Evolutionary conservation across 208 protist genomes (phyloP).

Genomic region (Crithidia fasciculata): DNA sequence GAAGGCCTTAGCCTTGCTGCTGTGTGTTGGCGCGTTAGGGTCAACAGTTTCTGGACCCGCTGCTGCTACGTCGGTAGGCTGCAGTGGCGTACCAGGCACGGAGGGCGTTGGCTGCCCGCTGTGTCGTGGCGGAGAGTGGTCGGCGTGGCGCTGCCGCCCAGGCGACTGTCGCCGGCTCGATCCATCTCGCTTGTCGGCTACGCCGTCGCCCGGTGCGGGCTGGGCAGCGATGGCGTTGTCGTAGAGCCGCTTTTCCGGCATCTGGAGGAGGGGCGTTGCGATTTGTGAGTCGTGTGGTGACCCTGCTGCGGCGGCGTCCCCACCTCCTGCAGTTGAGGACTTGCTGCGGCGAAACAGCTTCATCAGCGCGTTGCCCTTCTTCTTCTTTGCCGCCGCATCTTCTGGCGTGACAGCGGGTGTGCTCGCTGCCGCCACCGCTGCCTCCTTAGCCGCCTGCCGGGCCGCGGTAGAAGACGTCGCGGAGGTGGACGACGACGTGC

Average conservation of each 20-base stretch:
- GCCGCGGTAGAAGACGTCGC: slow-evolving; percentile 1
- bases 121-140: too few relatives aligned
- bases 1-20: slow-evolving; percentile 28
- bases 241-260: slow-evolving; percentile 22
- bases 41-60: too few relatives aligned
- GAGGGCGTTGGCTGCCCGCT: too few relatives aligned
- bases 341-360: slow-evolving; percentile 30
- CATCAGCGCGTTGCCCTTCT: slow-evolving; percentile 15
- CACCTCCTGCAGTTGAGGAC: neutral
- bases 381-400: slow-evolving; percentile 9
- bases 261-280: slow-evolving; percentile 3
- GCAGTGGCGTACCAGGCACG: too few relatives aligned
- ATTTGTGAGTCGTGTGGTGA: neutral
- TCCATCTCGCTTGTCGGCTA: slow-evolving; percentile 1
- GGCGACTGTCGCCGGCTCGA: neutral
- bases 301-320: neutral
- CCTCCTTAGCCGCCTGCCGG: neutral
- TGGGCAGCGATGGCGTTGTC: neutral
- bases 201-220: neutral
- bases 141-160: neutral
- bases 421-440: neutral
- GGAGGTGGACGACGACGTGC: slow-evolving; percentile 1
- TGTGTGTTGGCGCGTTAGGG: slow-evolving; percentile 4
- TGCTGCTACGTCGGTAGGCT: too few relatives aligned
- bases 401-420: neutral